Conservation (phyloP, 805 yeast genomes). For the Yamadazyma paraphyllophila region DNA sequence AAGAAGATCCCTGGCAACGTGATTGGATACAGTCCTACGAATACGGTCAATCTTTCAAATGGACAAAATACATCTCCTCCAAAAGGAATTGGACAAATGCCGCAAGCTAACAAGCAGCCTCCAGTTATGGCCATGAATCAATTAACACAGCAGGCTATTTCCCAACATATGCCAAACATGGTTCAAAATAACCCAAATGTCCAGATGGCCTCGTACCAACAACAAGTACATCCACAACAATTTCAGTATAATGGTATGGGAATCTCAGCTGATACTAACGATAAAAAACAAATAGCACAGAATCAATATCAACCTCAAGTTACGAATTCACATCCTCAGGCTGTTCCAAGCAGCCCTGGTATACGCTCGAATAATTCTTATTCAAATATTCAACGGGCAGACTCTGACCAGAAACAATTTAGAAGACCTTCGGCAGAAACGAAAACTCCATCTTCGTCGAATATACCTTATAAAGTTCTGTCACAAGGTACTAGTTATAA, state of each 20-base stretch:
- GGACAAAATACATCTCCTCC: slow-evolving; percentile 11
- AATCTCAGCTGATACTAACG: not conserved
- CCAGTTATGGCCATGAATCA: slow-evolving; percentile 2
- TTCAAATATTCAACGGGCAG: not conserved
- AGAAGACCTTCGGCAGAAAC: slow-evolving; percentile 5
- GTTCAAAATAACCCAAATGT: not conserved
- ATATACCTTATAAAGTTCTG: slow-evolving; percentile 1
- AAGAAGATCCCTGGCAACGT: slow-evolving; percentile 19
- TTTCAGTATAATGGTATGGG: not conserved
- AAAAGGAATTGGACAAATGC: slow-evolving; percentile 6
- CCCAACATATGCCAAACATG: slow-evolving; percentile 4
- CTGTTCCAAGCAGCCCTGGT: slow-evolving; percentile 4
- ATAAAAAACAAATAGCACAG: not conserved
- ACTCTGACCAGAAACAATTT: not conserved
- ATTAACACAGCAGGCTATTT: slow-evolving; percentile 5
- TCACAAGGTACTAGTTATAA: not conserved
- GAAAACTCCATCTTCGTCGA: not conserved
- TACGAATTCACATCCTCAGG: not conserved
- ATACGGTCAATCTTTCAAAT: not conserved
- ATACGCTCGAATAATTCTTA: slow-evolving; percentile 7
- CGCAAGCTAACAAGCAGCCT: not conserved
- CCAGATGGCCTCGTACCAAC: not conserved
- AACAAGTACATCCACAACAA: not conserved
- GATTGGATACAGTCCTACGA: slow-evolving; percentile 9
- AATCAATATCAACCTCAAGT: not conserved